These are phyloP conservation scores for Rhodomyrtus tomentosa DNA, from an alignment of 345 rosid genomes.

Conservation along the genomic window DNA sequence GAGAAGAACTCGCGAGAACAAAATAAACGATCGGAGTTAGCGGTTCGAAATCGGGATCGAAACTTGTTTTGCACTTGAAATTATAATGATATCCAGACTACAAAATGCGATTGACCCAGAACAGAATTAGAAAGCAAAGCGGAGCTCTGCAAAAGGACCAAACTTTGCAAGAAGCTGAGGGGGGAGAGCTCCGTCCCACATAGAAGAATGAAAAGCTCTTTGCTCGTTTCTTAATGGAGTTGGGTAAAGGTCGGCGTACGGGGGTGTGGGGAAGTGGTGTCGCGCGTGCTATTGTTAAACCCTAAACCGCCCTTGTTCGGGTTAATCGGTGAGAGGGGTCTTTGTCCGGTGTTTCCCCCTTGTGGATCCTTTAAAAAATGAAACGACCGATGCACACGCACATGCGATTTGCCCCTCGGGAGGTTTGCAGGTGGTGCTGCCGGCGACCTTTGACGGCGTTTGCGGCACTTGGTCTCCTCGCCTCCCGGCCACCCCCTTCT, in stretches of 20 bases:
- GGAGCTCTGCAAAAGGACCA: too few species aligned
- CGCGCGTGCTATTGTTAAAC: background rate
- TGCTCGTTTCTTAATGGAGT: background rate
- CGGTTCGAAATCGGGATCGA: background rate
- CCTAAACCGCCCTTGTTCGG: background rate
- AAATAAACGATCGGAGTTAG: background rate
- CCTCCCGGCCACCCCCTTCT: background rate
- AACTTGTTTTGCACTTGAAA: background rate
- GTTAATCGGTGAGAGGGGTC: background rate
- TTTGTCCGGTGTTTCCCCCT: background rate
- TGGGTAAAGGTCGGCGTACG: fast-evolving
- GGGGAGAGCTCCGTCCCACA: background rate
- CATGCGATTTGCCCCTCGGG: background rate
- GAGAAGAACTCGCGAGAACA: background rate
- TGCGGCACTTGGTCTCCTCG: background rate
- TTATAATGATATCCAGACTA: background rate
- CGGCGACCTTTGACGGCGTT: background rate
- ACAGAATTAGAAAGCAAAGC: background rate
- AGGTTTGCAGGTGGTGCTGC: background rate
- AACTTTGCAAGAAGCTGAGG: background rate
- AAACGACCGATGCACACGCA: background rate
- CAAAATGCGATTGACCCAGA: background rate
- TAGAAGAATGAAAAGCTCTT: fast-evolving
- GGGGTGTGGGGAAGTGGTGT: background rate
- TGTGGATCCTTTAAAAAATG: background rate